These are phyloP conservation scores for Fusarium tricinctum DNA, from an alignment of 2,329 filamentous ascomycete species.

Conservation along the genomic window DNA sequence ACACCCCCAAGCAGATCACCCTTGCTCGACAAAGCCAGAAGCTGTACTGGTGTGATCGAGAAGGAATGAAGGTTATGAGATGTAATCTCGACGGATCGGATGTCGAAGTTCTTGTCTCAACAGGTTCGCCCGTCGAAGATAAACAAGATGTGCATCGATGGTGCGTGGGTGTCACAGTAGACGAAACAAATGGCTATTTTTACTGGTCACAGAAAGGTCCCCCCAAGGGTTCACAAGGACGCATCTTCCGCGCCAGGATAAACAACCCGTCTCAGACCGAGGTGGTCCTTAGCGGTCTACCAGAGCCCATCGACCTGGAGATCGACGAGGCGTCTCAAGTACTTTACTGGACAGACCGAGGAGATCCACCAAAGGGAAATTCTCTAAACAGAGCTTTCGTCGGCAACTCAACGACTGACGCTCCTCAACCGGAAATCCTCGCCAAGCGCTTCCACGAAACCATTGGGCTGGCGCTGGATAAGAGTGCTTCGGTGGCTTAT, in stretches of 20 bases:
- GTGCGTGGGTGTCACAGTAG: background rate
- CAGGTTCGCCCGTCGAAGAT: background rate
- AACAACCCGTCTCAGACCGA: background rate
- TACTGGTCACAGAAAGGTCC: slow-evolving; percentile 17
- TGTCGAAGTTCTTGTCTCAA: background rate
- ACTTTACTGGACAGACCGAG: background rate
- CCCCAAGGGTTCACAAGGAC: background rate
- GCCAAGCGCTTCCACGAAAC: background rate
- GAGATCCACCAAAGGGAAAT: background rate
- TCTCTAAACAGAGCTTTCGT: background rate
- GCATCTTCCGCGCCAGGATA: slow-evolving; percentile 1
- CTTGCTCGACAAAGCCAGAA: background rate
- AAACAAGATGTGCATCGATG: background rate
- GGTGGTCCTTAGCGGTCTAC: background rate
- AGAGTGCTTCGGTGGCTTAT: background rate
- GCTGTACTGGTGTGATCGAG: slow-evolving; percentile 23
- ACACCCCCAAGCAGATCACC: background rate
- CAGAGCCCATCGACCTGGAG: background rate
- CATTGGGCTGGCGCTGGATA: background rate
- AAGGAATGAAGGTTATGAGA: slow-evolving; percentile 18
- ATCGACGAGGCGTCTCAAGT: background rate
- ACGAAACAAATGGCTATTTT: background rate
- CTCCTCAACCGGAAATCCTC: background rate
- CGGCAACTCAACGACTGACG: accelerated
- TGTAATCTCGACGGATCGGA: slow-evolving; percentile 5